Evolutionary conservation across 1,284 basidiomycete genomes (phyloP), one percentile per base, ranked within the genome.

Genomic region (Uromyces viciae-fabae): DNA sequence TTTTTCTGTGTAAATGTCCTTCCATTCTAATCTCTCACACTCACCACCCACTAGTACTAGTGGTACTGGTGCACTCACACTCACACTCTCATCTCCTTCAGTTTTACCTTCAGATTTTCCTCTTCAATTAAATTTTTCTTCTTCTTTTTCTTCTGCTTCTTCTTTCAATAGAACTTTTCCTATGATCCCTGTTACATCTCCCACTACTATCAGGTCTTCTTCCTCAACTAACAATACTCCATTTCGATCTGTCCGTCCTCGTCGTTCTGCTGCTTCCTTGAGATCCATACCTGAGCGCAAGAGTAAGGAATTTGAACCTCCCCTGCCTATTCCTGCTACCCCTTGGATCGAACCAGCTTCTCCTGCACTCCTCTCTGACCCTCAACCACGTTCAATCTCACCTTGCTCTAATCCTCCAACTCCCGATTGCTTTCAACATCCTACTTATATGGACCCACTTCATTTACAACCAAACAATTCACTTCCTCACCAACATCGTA

Each of bases 271-370:
- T 22, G 66, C 76, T 22, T 78, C 76, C n/a, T 33, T 78, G 15
- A 68, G 66, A 31, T 78, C 76, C 33, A 78, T 78, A 40, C 76
- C 76, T 42, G 76, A 78, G 49, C 76, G 66, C 22, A 38, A 43
- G 52, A 58, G 33, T 54, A 69, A 52, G 52, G 76, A 78, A 71
- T 8, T 78, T n/a, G 75, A 78, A 56, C 76, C 76, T 11, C 76
- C 76, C 11, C 62, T 78, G 15, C 76, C 76, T 5, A 46, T 78
- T 15, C 76, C 76, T 42, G 46, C 76, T 22, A 71, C 76, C 2
- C 76, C 76, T 42, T 78, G 76, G 76, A 46, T 78, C 36, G 76
- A 78, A 46, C 76, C 66, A 0, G 66, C 76, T 17, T 58, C 76
- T 19, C 76, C 76, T 19, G 74, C 38, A 3, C 49, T 64, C 42